phyloP scores from a whole-genome alignment of 2,329 filamentous ascomycete species.

The Corniculantispora saksenae region DNA sequence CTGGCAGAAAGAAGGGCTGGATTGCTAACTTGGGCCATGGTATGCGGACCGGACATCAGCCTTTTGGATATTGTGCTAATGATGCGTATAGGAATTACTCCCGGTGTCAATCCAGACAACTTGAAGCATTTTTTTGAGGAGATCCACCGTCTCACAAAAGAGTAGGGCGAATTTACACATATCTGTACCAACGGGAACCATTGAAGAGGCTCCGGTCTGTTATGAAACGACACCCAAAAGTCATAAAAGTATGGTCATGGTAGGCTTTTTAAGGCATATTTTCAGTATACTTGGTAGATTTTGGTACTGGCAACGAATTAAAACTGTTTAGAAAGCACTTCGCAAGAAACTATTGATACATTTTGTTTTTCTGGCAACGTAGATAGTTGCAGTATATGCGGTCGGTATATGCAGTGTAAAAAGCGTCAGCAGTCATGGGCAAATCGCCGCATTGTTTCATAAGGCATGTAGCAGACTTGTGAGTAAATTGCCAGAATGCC shows the following conservation, averaged over 20 bases:
- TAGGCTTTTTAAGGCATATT: background rate
- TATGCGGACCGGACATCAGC: slow-evolving; percentile 42
- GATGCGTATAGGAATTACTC: slow-evolving; percentile 72
- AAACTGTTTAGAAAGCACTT: background rate
- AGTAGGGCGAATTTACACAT: slow-evolving; percentile 10
- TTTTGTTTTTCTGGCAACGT: too few relatives aligned
- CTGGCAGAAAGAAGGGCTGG: slow-evolving; percentile 83
- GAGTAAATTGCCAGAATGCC: background rate
- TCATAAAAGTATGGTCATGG: background rate
- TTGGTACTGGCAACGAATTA: too few relatives aligned
- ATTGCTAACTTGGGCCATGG: slow-evolving; percentile 96
- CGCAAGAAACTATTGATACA: background rate
- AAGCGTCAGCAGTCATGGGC: background rate
- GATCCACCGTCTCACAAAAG: slow-evolving; percentile 70
- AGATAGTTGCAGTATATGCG: background rate
- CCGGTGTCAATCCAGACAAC: slow-evolving; percentile 90
- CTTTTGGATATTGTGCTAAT: slow-evolving; percentile 13
- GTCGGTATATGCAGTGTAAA: background rate
- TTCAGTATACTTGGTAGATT: background rate
- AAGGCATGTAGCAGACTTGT: background rate
- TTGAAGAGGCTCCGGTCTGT: background rate
- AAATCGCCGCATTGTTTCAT: background rate
- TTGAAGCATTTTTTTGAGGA: slow-evolving; percentile 93
- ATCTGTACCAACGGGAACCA: background rate
- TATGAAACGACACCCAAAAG: background rate